Evolutionary conservation across 2,329 filamentous ascomycete species (phyloP), one percentile per base, ranked within the genome.

Genomic region (Alternaria burnsii): DNA sequence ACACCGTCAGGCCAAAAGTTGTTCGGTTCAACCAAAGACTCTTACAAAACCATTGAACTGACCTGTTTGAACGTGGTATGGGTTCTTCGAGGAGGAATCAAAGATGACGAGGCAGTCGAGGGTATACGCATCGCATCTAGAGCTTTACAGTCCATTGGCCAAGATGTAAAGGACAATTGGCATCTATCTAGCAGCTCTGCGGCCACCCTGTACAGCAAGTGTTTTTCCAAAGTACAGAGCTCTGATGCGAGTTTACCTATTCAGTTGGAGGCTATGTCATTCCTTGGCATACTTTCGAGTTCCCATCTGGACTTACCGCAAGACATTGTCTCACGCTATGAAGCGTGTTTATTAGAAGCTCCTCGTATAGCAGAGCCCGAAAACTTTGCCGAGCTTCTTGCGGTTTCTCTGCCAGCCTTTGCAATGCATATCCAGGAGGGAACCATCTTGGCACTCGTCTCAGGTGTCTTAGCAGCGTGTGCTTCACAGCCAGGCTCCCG

Each of bases 71-170:
- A 69, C 48, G 75, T 77, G 11, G 67, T 76, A 9, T 75, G 69
- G 69, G 70, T 69, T 14, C 63, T 65, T 9, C 76, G 72, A 58
- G 71, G 67, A 20, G 62, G 59, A 2, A 68, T 62, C 5, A 62
- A 73, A 3, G 72, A 77, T 46, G 59, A 61, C 4, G 71, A 74
- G 20, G 73, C 73, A 11, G 54, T 72, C 3, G 70, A 76, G 62
- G 70, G 69, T 10, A 74, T 79, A 52, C 70, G 69, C 18, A 76
- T 78, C 52, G 75, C 74, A n/a, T 72, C 68, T 20, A 64, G 67
- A 38, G 71, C 68, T 1, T 36, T 77, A 53, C 66, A 63, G 20
- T 65, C 65, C 28, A 59, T 77, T 20, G 70, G 75, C 22, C 44
- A 43, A 16, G 59, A 65, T 4, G 59, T 62, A 14, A 65, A 70